Evolutionary conservation across 129 eudicot species (phyloP).

Genomic region (Tagetes patula): DNA sequence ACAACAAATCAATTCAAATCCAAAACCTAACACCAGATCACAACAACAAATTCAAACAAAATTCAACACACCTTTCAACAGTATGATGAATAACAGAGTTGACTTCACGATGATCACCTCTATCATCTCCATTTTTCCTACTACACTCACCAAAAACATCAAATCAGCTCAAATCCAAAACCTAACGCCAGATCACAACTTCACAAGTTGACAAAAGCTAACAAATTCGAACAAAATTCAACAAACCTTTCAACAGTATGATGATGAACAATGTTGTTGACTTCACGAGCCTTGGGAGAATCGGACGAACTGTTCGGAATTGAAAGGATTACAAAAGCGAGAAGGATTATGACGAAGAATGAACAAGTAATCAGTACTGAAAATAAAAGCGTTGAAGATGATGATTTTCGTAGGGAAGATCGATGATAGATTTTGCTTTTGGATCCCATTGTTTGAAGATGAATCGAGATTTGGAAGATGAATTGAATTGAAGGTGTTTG

Average conservation of each 20-base stretch:
- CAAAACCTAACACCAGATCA: conserved; percentile 20
- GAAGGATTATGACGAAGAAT: conserved; percentile 28
- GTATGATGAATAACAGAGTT: conserved; percentile 32
- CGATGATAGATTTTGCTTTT: conserved; percentile 27
- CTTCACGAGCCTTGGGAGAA: conserved; percentile 28
- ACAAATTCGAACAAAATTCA: conserved; percentile 9
- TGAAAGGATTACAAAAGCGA: conserved; percentile 22
- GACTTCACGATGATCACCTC: conserved; percentile 44
- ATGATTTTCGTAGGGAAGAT: conserved; percentile 27
- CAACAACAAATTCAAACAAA: conserved; percentile 21
- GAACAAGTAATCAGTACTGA: conserved; percentile 29
- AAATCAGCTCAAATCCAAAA: background rate
- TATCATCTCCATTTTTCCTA: conserved; percentile 33
- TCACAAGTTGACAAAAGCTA: background rate
- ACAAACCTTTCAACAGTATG: conserved; percentile 1
- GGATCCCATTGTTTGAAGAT: conserved; percentile 24
- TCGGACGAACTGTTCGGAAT: conserved; percentile 21
- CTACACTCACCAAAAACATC: conserved; percentile 25
- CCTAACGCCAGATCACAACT: conserved; percentile 20
- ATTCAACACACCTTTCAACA: conserved; percentile 40
- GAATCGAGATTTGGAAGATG: background rate
- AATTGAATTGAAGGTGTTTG: background rate
- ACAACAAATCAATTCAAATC: background rate
- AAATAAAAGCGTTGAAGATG: conserved; percentile 29
- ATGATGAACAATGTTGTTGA: conserved; percentile 33